Evolutionary conservation across 2,329 filamentous ascomycete genomes (phyloP).

Genomic region (Colletotrichum siamense): DNA sequence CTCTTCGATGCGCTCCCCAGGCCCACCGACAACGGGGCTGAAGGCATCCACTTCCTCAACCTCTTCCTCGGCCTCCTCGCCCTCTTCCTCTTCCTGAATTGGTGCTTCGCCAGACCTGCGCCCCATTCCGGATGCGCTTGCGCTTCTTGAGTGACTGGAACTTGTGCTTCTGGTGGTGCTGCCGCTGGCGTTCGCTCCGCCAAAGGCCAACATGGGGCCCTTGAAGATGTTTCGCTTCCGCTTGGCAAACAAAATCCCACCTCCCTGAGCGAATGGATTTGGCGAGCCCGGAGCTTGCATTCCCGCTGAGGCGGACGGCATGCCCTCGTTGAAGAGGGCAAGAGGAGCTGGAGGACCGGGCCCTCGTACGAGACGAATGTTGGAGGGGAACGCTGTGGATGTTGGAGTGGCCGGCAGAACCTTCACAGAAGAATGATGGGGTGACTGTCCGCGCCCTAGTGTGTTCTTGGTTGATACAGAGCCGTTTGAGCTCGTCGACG

Average conservation of each 20-base stretch:
- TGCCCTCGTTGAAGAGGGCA: constrained; percentile 63
- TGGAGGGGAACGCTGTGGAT: constrained; percentile 76
- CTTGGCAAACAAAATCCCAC: constrained; percentile 76
- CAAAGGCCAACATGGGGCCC: constrained; percentile 71
- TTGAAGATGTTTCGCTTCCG: constrained; percentile 84
- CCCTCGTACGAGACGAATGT: constrained; percentile 81
- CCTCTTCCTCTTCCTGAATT: constrained; percentile 70
- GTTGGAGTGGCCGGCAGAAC: constrained; percentile 92
- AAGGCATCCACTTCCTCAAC: constrained; percentile 67
- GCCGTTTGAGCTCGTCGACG: constrained; percentile 85
- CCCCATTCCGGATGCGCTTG: constrained; percentile 68
- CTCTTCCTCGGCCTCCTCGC: constrained; percentile 50
- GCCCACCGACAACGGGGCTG: constrained; percentile 51
- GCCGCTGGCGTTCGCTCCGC: constrained; percentile 39
- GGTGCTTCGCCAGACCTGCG: constrained; percentile 76
- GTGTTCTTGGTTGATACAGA: constrained; percentile 74
- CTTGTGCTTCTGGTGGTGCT: constrained; percentile 40
- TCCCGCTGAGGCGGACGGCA: constrained; percentile 43
- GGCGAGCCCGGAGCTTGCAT: constrained; percentile 56
- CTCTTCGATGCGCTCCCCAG: constrained; percentile 51
- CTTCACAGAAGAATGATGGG: constrained; percentile 91
- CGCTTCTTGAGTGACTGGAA: constrained; percentile 57
- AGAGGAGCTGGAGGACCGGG: constrained; percentile 55
- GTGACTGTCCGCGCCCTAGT: constrained; percentile 70
- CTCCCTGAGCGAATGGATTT: constrained; percentile 58